phyloP scores from a whole-genome alignment of 495 filamentous ascomycete genomes.

The Endocarpon pusillum region DNA sequence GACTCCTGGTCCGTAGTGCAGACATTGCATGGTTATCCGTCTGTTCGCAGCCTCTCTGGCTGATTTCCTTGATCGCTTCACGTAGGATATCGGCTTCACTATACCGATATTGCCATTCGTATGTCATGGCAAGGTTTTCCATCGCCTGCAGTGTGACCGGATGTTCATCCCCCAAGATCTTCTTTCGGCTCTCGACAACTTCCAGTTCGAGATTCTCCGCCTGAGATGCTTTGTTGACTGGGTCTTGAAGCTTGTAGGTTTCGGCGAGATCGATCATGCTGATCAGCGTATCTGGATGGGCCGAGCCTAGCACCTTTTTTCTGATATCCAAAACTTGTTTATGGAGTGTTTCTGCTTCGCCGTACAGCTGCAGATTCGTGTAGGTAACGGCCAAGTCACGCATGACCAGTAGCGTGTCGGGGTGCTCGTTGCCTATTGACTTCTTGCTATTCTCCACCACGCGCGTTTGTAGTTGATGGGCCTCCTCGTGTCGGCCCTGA shows the following conservation, averaged over 20 bases:
- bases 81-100: too few relatives aligned
- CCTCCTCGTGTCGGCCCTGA: conserved; percentile 17
- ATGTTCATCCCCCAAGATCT: not conserved
- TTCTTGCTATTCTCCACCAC: conserved; percentile 10
- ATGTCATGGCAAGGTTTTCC: too few relatives aligned
- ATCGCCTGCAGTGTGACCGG: not conserved
- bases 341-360: conserved; percentile 15
- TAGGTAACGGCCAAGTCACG: conserved; percentile 12
- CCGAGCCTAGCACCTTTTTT: conserved; percentile 5
- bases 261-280: conserved; percentile 15
- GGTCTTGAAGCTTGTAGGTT: conserved; percentile 17
- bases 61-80: too few relatives aligned
- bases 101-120: too few relatives aligned
- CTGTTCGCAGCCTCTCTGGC: too few relatives aligned
- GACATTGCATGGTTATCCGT: too few relatives aligned
- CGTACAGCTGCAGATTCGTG: conserved; percentile 11
- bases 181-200: conserved; percentile 13
- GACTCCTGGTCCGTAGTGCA: too few relatives aligned
- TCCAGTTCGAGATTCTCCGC: conserved; percentile 18
- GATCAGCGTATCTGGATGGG: conserved; percentile 12
- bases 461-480: conserved; percentile 11
- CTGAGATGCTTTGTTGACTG: conserved; percentile 21
- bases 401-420: conserved; percentile 16
- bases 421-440: conserved; percentile 18
- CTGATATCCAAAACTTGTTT: conserved; percentile 6